Percentiles rank a stretch among this genome's conserved stretches.
Evolutionary conservation across 2,329 filamentous ascomycete genomes (phyloP).

Genomic region (Curvularia eragrostidis): DNA sequence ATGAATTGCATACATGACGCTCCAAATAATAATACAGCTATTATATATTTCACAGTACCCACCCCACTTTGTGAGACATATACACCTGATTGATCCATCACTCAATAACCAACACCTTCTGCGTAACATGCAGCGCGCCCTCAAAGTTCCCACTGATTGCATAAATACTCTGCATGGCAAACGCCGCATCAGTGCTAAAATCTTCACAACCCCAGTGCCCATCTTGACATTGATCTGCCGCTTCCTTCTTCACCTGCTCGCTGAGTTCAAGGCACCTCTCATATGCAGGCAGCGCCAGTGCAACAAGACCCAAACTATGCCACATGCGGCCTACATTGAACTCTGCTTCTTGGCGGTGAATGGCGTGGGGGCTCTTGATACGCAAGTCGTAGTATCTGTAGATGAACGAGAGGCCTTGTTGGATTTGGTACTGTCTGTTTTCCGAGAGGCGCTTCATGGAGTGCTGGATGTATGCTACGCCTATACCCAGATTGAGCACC

Average conservation of each 20-base stretch:
- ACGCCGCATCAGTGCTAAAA: constrained; percentile 74
- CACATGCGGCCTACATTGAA: constrained; percentile 81
- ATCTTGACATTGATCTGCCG: constrained; percentile 24
- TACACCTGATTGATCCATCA: constrained; percentile 10
- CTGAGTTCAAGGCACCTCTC: constrained; percentile 62
- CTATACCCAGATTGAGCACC: constrained; percentile 80
- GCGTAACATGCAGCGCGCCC: constrained; percentile 66
- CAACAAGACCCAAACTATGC: constrained; percentile 74
- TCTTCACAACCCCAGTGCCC: constrained; percentile 59
- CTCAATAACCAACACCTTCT: constrained; percentile 60
- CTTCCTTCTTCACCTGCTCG: constrained; percentile 48
- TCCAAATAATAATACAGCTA: neutral
- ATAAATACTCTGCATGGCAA: constrained; percentile 73
- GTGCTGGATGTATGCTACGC: constrained; percentile 79
- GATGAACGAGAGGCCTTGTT: constrained; percentile 84
- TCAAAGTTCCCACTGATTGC: constrained; percentile 67
- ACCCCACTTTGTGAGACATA: neutral
- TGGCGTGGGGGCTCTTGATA: constrained; percentile 49
- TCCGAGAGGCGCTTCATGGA: constrained; percentile 87
- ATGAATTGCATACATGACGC: neutral
- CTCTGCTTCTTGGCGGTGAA: constrained; percentile 74
- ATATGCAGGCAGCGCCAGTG: constrained; percentile 78
- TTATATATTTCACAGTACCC: too few species aligned
- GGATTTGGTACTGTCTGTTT: constrained; percentile 85
- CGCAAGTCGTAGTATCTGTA: constrained; percentile 73